Conservation (phyloP, 2,329 filamentous ascomycete genomes). For the Cytospora piceae region DNA sequence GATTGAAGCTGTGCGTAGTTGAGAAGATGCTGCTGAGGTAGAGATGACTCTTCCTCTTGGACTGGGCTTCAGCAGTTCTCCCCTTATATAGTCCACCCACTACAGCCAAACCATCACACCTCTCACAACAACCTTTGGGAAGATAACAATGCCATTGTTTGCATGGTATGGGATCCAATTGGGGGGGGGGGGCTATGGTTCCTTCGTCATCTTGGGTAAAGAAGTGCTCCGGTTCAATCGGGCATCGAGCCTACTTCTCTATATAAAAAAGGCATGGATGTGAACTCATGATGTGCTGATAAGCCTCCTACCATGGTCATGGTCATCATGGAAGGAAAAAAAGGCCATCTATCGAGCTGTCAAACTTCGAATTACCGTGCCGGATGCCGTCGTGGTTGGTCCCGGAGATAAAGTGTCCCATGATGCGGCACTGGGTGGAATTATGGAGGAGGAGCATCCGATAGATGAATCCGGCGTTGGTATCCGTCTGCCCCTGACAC, state of each 20-base stretch:
- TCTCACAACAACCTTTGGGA: neutral
- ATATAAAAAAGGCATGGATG: neutral
- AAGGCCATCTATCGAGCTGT: neutral
- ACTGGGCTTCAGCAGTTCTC: neutral
- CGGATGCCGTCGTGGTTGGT: neutral
- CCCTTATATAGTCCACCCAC: neutral
- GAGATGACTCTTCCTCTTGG: neutral
- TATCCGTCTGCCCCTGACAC: neutral
- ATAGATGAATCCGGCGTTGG: constrained; percentile 13
- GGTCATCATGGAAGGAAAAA: neutral
- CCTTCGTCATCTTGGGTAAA: too few relatives aligned
- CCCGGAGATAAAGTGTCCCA: neutral
- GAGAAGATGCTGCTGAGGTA: neutral
- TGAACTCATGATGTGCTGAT: neutral
- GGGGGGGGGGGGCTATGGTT: too few relatives aligned
- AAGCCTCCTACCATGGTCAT: neutral
- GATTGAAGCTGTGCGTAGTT: neutral
- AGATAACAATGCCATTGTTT: too few relatives aligned
- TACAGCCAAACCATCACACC: neutral
- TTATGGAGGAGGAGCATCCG: constrained; percentile 19
- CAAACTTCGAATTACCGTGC: neutral
- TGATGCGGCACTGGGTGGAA: neutral
- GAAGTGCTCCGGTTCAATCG: neutral
- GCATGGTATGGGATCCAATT: too few relatives aligned
- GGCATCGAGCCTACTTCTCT: constrained; percentile 21